Base-by-base conservation (phyloP, 2,329 filamentous ascomycete species). In the Fusarium hostae region DNA sequence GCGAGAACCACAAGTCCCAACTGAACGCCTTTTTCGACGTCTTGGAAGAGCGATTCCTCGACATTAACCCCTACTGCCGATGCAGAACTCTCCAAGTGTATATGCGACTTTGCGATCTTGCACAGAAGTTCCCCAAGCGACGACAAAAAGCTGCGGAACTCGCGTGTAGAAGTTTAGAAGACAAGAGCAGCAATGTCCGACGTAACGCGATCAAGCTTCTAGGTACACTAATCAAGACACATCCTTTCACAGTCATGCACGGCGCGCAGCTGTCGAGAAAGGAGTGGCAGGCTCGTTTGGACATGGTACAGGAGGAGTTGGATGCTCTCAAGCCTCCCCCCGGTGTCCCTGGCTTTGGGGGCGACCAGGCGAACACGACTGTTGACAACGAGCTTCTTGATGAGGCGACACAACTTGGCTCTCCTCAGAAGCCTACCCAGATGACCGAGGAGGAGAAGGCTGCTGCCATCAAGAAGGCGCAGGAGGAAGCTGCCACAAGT, bases 1-100 rank as follows among this genome's bases (percentile, higher is more conserved):
- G 91, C 76, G 95, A 98, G 75, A 96, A 96, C 79, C 92, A 95
- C 84, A 97, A 97, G 81, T 94, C 92, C 0, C 96, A 99, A 79
- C 92, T 99, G 67, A 96, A 97, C 74, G 94, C 95, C 24, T 99
- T 98, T 79, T 98, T 98, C 77, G 95, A 98, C 76, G 95, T 98
- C 0, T 85, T 99, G 5, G 95, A 99, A 79, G 95, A 98, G 82
- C 91, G 96, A 16, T 99, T 99, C 81, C 86, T 98, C 54, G 96
- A 99, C 76, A 89, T 97, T 77, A 99, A 98, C 81, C 97, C 96
- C 1, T 99, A 98, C 82, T 98, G 94, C 79, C 90, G 96, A 77
- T 97, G 93, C 81, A 89, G 95, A 75, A 91, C 94, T 4, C 93
- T 99, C 66, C 96, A 99, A 78, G 96, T 98, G 6, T 98, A 96